Percentiles rank a stretch among this genome's conserved stretches.
Evolutionary conservation across 2,329 filamentous ascomycete species (phyloP).

Genomic region (Diaporthe sp.): DNA sequence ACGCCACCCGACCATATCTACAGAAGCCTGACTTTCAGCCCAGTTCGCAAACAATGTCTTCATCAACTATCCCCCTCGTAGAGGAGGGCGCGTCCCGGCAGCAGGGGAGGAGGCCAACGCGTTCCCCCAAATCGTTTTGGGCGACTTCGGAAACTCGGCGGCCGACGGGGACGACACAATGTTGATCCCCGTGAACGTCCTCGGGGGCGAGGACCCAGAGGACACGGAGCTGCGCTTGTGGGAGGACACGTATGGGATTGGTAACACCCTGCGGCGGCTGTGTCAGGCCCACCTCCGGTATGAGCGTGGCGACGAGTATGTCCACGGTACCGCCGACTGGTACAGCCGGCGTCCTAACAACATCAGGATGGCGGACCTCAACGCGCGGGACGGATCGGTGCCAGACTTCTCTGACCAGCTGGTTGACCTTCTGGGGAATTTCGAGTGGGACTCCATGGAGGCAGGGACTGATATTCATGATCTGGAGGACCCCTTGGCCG

Average conservation of each 20-base stretch:
- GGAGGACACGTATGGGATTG: conserved; percentile 8
- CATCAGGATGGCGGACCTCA: background rate
- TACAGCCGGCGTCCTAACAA: background rate
- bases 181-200: background rate
- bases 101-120: background rate
- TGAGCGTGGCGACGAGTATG: no score
- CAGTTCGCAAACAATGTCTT: conserved; percentile 10
- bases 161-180: background rate
- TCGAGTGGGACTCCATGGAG: conserved; percentile 4
- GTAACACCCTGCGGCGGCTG: background rate
- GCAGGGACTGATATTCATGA: background rate
- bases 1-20: background rate
- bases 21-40: background rate
- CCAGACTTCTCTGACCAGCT: conserved; percentile 3
- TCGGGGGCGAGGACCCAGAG: background rate
- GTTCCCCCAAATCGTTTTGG: conserved; percentile 9
- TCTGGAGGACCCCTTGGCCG: background rate
- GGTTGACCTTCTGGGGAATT: background rate
- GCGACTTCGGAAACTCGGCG: background rate
- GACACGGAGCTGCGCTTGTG: background rate
- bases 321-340: background rate
- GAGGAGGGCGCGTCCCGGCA: background rate
- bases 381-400: background rate
- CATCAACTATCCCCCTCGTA: background rate
- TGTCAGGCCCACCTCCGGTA: conserved; percentile 9